Base-by-base conservation (phyloP, 352 stramenopile species). In the Pilasporangium apinafurcum region DNA sequence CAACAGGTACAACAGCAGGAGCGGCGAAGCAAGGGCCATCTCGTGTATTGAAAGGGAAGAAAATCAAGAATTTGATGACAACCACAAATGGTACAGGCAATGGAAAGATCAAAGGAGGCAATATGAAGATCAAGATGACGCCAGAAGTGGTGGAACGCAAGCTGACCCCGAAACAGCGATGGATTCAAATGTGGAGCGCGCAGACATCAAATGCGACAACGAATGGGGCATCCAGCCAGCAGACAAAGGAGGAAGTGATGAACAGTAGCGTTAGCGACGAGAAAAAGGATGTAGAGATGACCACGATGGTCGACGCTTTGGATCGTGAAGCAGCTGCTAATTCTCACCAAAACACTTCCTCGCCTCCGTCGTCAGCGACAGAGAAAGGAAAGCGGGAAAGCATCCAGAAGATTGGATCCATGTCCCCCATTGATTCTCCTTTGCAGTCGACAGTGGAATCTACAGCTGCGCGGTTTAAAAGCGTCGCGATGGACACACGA, bases 91-190 rank as follows among this genome's bases (percentile, higher is more conserved):
- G 48, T 3, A 35, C 17, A 2, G n/a, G n/a, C 5, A 5, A 32
- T 9, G 25, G 9, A 37, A 44, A 42, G 30, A 41, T 35, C 7
- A 57, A 45, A 18, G 35, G 50, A 20, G 38, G 43, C 51, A 65
- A 26, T 16, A 56, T 47, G 37, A 37, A 40, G 9, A 35, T 18
- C 16, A 54, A 51, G 42, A 39, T 27, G 2, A 28, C 31, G 10
- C 21, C 47, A 39, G 26, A 37, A 17, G 25, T 45, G 32, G 42
- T 60, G 16, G 59, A 63, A 28, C 52, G 58, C 17, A 69, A 65
- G 22, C 53, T 86, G 13, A 86, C 78, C 43, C 78, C 75, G 40
- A 87, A 90, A 62, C 79, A 85, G 61, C 66, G 68, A 42, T 90
- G 78, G 78, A 87, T 90, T 36, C 70, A 79, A 56, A 47, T 66